phyloP scores from a whole-genome alignment of 164 flowering plant genomes.

The Magnolia kwangsiensis region DNA sequence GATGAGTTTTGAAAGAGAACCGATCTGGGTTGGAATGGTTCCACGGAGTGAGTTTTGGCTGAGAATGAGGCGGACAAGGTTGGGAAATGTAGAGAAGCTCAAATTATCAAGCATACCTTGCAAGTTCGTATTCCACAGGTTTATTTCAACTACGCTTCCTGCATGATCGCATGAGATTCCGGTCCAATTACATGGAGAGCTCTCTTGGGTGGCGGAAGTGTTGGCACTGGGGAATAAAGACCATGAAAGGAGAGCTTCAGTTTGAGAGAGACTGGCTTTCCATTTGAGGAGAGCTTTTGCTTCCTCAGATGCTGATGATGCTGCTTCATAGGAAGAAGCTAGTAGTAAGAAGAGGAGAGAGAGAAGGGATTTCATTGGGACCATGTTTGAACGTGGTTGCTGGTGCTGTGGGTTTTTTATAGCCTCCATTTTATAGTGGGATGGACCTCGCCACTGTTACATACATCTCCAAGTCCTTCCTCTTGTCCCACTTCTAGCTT shows the following conservation, averaged over 20 bases:
- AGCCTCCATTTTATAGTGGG: no score
- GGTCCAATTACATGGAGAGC: constrained; percentile 14
- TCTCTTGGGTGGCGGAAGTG: background rate
- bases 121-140: constrained; percentile 5
- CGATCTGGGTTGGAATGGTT: constrained; percentile 14
- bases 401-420: no score
- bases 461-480: no score
- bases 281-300: constrained; percentile 5
- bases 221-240: background rate
- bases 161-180: constrained; percentile 17
- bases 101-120: constrained; percentile 17
- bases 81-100: constrained; percentile 19
- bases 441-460: no score
- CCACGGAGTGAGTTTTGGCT: constrained; percentile 7
- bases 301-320: background rate
- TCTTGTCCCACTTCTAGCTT: no score
- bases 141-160: background rate
- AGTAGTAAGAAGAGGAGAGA: background rate
- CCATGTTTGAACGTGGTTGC: background rate
- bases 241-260: constrained; percentile 1
- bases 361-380: background rate
- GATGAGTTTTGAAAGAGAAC: background rate
- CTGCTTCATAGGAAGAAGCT: background rate
- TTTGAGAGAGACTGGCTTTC: constrained; percentile 3
- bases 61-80: constrained; percentile 21